Evolutionary conservation across 768 basidiomycete species (phyloP).

Genomic region (Tylopilus vinaceipallidus): DNA sequence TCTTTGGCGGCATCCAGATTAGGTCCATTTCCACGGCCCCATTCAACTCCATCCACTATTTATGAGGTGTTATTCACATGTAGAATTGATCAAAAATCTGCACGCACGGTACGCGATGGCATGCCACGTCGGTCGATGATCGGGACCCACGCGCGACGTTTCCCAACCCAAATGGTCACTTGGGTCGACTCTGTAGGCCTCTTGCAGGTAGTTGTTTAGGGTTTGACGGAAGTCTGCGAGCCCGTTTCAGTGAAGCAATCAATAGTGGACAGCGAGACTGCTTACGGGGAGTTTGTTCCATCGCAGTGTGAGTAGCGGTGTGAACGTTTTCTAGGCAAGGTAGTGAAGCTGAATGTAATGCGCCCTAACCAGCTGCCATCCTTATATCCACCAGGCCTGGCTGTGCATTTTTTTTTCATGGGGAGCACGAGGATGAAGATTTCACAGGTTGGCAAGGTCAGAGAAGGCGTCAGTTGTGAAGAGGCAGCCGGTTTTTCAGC

Average conservation of each 20-base stretch:
- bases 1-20: slow-evolving; percentile 23
- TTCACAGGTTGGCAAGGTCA: slow-evolving; percentile 25
- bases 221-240: slow-evolving; percentile 20
- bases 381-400: slow-evolving; percentile 19
- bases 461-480: slow-evolving; percentile 5
- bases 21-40: slow-evolving; percentile 20
- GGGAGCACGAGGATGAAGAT: background rate
- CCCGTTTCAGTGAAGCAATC: background rate
- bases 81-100: background rate
- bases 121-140: slow-evolving; percentile 23
- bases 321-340: background rate
- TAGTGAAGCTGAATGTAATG: background rate
- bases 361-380: background rate
- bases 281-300: slow-evolving; percentile 16
- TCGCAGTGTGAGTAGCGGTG: background rate
- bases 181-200: slow-evolving; percentile 12
- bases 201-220: slow-evolving; percentile 25
- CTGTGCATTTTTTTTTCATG: slow-evolving; percentile 13
- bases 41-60: slow-evolving; percentile 21
- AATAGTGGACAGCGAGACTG: background rate
- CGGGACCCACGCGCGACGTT: slow-evolving; percentile 11
- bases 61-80: background rate
- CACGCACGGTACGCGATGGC: slow-evolving; percentile 23
- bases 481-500: slow-evolving; percentile 1
- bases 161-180: slow-evolving; percentile 19